A percentile compares a stretch with the other conserved stretches of the same genome.
Conservation (phyloP, 768 basidiomycete species). For the Antrodiella citrinella region DNA sequence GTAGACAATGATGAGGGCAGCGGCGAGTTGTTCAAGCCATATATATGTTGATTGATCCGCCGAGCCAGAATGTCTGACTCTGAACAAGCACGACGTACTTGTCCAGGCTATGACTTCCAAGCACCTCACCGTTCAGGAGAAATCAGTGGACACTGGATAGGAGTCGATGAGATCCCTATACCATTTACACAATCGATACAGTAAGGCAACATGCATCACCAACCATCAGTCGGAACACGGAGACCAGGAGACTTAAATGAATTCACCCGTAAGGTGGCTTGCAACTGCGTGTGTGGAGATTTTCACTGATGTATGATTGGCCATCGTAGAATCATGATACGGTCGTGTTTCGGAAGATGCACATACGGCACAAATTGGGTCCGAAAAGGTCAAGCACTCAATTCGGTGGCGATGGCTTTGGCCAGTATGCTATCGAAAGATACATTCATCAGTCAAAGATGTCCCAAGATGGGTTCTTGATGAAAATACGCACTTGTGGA, state of each 20-base stretch:
- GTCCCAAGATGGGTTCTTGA: constrained; percentile 2
- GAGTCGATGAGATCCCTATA: no score
- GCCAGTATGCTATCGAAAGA: constrained; percentile 35
- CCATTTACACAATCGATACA: background rate
- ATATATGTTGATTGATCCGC: no score
- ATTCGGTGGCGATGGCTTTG: constrained; percentile 39
- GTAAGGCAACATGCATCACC: background rate
- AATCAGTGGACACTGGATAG: no score
- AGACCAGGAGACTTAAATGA: no score
- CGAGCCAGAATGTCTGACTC: no score
- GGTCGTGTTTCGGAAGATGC: background rate
- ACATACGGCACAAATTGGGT: background rate
- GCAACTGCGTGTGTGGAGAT: no score
- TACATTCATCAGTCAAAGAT: constrained; percentile 1
- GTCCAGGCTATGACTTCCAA: no score
- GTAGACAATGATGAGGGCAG: no score
- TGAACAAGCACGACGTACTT: no score
- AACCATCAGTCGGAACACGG: background rate
- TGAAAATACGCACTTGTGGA: constrained; percentile 44
- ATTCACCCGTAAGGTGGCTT: no score
- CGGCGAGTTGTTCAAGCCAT: no score
- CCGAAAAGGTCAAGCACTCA: constrained; percentile 25
- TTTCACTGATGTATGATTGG: background rate
- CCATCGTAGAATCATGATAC: background rate
- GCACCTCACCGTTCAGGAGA: no score